A percentile compares a stretch with the other conserved stretches of the same genome.
These are phyloP conservation scores for Lichtheimia hyalospora DNA, from an alignment of 371 early-diverging fungal genomes.

Conservation along the genomic window DNA sequence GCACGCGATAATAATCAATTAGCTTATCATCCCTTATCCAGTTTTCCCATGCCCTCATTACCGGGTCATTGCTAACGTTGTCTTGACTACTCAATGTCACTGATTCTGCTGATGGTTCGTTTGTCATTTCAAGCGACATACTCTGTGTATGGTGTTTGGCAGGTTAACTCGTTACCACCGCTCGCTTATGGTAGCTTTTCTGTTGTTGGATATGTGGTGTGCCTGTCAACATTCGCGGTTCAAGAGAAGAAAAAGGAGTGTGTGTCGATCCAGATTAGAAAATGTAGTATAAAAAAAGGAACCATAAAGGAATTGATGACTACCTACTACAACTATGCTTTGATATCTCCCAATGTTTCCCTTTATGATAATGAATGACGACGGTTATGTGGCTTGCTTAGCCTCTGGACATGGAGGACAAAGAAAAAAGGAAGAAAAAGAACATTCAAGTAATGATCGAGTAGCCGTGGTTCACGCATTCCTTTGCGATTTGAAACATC, in stretches of 20 bases:
- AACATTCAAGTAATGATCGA: background rate
- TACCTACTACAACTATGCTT: background rate
- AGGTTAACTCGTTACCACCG: constrained; percentile 28
- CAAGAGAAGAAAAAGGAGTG: background rate
- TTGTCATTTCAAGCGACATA: background rate
- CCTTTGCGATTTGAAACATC: constrained; percentile 5
- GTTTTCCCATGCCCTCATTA: background rate
- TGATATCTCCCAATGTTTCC: background rate
- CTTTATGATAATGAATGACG: no score
- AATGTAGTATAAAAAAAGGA: no score
- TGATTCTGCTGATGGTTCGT: background rate
- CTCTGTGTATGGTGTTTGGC: constrained; percentile 3
- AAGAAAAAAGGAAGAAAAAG: constrained; percentile 1
- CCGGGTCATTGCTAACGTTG: background rate
- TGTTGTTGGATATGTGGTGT: constrained; percentile 7
- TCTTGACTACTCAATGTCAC: background rate
- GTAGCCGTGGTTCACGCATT: constrained; percentile 5
- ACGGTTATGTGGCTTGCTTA: no score
- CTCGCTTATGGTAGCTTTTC: constrained; percentile 2
- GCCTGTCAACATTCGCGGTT: background rate
- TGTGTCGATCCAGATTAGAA: no score
- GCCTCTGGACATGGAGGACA: background rate
- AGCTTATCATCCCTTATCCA: background rate
- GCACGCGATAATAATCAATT: background rate
- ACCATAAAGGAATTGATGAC: background rate